Base-by-base conservation (phyloP, 768 basidiomycete genomes). In the Gelatoporia subvermispora region DNA sequence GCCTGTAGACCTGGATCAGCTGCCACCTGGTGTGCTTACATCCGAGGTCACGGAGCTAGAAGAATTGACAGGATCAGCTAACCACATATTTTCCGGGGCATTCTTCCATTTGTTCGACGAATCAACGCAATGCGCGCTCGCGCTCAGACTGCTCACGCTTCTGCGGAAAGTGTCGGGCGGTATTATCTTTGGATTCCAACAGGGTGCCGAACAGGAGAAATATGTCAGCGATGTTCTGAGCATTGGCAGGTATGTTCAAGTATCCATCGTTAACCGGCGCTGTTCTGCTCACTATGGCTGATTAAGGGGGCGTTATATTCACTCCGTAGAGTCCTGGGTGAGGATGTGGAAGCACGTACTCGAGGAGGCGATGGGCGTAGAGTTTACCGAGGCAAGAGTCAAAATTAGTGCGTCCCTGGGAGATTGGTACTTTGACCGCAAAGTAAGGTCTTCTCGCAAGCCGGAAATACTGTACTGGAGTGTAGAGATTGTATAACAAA, bases 41-140 rank as follows among this genome's bases (percentile, higher is more conserved):
- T 20, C 37, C 1, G 22, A 54, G 10, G 57, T 62, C 10, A 52
- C 44, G 3, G 35, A 46, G 21, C 54, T 68, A 8, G 42, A 55
- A 11, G 56, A 65, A 18, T 54, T 68, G 11, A 52, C 47, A 13
- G 62, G 60, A 24, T 34, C 56, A 16, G 48, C 65, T 20, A 60
- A 55, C 35, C 60, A 64, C 49, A 48, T 68, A 23, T 67, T 68
- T 47, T 49, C 62, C 3, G 65, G 66, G 1, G 62, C 67, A 8
- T 47, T 70, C 10, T 70, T 70, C 53, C 66, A 70, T 43, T 56
- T 69, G 17, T 67, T 66, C 44, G 61, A 66, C 52, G 62, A 65
- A 51, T 40, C 53, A 16, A 64, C 60, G 41, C 69, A 70, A 50
- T 52, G 59, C 18, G 63, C 51, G 9, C 57, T 68, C 10, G 67